Evolutionary conservation across 2,329 filamentous ascomycete species (phyloP).

Genomic region (Epichloe glyceriae): DNA sequence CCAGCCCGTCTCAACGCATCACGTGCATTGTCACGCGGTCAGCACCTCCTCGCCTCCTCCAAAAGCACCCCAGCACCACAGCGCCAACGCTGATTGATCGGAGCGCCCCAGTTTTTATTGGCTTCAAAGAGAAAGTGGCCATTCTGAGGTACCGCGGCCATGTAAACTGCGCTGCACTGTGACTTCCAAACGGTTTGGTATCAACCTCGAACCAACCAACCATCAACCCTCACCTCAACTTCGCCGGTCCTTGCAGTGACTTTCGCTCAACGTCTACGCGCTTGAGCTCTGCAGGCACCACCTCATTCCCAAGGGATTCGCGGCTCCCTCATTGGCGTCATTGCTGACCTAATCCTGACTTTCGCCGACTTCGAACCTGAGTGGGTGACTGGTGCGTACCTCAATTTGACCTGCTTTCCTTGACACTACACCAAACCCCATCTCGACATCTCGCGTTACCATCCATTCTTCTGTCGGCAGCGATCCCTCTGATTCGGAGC

Average conservation of each 20-base stretch:
- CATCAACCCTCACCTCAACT: not conserved
- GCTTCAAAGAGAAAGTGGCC: slow-evolving; percentile 9
- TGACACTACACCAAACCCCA: slow-evolving; percentile 4
- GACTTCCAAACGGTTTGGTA: slow-evolving; percentile 16
- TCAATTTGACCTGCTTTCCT: slow-evolving; percentile 21
- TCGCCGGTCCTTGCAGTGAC: not conserved
- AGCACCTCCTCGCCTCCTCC: too few relatives aligned
- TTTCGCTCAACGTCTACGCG: not conserved
- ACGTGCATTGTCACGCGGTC: slow-evolving; percentile 1
- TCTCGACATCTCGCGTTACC: slow-evolving; percentile 2
- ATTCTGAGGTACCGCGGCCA: slow-evolving; percentile 19
- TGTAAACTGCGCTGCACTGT: slow-evolving; percentile 19
- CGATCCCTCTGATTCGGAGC: not conserved
- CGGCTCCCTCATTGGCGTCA: slow-evolving; percentile 19
- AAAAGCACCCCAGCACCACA: not conserved
- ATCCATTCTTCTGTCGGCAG: not conserved
- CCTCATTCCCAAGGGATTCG: not conserved
- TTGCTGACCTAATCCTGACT: slow-evolving; percentile 26
- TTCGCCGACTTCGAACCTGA: slow-evolving; percentile 1
- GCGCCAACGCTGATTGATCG: slow-evolving; percentile 1
- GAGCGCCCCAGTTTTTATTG: slow-evolving; percentile 8
- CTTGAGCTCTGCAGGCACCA: not conserved
- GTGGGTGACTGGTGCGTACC: slow-evolving; percentile 19
- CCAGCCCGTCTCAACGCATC: not conserved
- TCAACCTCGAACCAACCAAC: slow-evolving; percentile 4